Evolutionary conservation across 1,284 basidiomycete species (phyloP).

Genomic region (Cryptococcus sp.): DNA sequence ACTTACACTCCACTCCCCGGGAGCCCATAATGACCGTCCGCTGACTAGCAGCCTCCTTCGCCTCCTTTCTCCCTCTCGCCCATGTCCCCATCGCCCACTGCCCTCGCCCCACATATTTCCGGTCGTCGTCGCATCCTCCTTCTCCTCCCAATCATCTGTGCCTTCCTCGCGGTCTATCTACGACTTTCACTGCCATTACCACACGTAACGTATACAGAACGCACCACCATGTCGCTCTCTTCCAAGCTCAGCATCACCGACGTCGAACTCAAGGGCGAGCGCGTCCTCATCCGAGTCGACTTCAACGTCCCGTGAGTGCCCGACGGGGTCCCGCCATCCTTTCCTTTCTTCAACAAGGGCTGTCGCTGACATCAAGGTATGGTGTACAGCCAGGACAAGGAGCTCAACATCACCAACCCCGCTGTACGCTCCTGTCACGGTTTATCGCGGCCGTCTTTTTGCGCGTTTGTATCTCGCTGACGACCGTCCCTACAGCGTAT

Average conservation of each 20-base stretch:
- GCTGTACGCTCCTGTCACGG: slow-evolving; percentile 60
- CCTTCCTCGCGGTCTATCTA: slow-evolving; percentile 11
- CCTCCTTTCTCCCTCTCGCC: neutral
- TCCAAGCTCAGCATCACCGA: slow-evolving; percentile 92
- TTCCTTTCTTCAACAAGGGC: neutral
- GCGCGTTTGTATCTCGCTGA: neutral
- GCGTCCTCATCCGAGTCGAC: slow-evolving; percentile 94
- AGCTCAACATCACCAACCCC: slow-evolving; percentile 91
- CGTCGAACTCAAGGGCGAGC: slow-evolving; percentile 74
- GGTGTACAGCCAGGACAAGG: slow-evolving; percentile 52
- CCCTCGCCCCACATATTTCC: neutral
- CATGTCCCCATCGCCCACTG: slow-evolving; percentile 7
- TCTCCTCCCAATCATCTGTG: slow-evolving; percentile 10
- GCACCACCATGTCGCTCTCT: slow-evolving; percentile 80
- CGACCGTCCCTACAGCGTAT: slow-evolving; percentile 64
- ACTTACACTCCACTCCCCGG: neutral
- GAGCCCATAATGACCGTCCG: neutral
- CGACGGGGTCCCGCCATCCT: neutral
- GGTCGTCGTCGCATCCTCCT: slow-evolving; percentile 1
- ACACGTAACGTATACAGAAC: neutral
- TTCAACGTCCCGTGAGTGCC: slow-evolving; percentile 81
- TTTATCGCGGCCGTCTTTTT: neutral
- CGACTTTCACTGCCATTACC: neutral
- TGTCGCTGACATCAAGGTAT: slow-evolving; percentile 48
- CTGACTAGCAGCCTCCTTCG: neutral